Evolutionary conservation across 345 rosid species (phyloP).

Genomic region (Lenwebbia sp.): DNA sequence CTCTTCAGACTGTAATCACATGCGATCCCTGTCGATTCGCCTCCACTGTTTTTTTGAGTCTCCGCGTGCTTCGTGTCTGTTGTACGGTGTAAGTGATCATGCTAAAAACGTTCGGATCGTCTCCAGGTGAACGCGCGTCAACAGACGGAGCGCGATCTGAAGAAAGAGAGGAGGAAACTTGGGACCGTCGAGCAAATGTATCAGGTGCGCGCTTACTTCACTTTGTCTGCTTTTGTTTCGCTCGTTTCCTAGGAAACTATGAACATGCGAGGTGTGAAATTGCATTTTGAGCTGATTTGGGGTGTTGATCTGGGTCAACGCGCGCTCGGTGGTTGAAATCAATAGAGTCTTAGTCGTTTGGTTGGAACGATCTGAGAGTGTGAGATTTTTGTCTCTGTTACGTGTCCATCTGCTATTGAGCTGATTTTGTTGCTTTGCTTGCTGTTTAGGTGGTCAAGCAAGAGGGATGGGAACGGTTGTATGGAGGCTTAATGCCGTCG

Average conservation of each 20-base stretch:
- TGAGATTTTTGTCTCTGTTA: neutral
- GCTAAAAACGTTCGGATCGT: neutral
- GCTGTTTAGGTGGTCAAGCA: slow-evolving; percentile 63
- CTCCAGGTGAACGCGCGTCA: slow-evolving; percentile 89
- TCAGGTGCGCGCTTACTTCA: slow-evolving; percentile 36
- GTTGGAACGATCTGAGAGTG: neutral
- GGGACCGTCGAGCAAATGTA: slow-evolving; percentile 72
- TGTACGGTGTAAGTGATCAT: neutral
- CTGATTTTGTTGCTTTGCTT: neutral
- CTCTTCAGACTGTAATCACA: slow-evolving; percentile 69
- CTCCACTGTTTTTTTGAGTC: neutral
- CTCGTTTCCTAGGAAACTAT: neutral
- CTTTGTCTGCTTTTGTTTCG: neutral
- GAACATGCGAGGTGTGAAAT: neutral
- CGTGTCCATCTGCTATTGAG: neutral
- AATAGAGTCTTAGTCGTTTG: neutral
- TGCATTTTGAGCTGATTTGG: neutral
- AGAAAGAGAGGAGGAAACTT: slow-evolving; percentile 63
- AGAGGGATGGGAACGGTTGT: slow-evolving; percentile 90
- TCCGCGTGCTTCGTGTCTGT: neutral
- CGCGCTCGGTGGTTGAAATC: neutral
- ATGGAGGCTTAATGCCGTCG: slow-evolving; percentile 83
- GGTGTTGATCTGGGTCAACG: neutral
- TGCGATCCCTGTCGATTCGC: neutral
- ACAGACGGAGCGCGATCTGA: slow-evolving; percentile 87